Evolutionary conservation across 2,329 filamentous ascomycete genomes (phyloP).

Genomic region (Aspergillus sp.): DNA sequence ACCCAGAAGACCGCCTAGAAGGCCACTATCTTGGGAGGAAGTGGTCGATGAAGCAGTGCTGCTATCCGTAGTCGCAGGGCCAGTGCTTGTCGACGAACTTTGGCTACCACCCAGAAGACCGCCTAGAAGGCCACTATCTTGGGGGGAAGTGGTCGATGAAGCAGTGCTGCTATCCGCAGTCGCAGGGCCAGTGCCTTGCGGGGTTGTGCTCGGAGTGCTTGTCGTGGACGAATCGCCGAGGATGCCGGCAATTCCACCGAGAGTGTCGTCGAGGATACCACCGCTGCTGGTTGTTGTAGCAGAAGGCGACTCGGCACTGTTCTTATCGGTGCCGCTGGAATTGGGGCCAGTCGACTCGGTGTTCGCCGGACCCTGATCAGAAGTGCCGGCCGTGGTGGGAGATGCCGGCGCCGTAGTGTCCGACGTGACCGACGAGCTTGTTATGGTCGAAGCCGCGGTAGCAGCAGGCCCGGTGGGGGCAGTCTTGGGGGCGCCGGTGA

Average conservation of each 20-base stretch:
- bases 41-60: not conserved
- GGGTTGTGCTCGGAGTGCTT: not conserved
- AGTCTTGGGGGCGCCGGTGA: constrained; percentile 7
- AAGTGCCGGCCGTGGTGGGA: not conserved
- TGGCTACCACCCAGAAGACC: not conserved
- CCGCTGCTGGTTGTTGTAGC: no score
- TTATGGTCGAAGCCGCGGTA: constrained; percentile 7
- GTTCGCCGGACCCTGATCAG: not conserved
- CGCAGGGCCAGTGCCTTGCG: not conserved
- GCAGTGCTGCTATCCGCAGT: not conserved
- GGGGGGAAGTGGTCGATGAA: not conserved
- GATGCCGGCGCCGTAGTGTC: not conserved
- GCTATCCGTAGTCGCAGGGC: no score
- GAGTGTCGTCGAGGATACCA: no score
- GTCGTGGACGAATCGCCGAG: no score
- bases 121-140: not conserved
- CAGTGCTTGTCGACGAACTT: not conserved
- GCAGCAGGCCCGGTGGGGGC: constrained; percentile 2
- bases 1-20: not conserved
- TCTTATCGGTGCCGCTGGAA: no score
- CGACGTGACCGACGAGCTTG: constrained; percentile 4
- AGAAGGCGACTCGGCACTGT: no score
- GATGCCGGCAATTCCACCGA: no score
- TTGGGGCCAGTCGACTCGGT: no score
- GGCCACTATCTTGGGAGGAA: not conserved